Conservation (phyloP, 2,329 filamentous ascomycete species). For the Cadophora sp. region DNA sequence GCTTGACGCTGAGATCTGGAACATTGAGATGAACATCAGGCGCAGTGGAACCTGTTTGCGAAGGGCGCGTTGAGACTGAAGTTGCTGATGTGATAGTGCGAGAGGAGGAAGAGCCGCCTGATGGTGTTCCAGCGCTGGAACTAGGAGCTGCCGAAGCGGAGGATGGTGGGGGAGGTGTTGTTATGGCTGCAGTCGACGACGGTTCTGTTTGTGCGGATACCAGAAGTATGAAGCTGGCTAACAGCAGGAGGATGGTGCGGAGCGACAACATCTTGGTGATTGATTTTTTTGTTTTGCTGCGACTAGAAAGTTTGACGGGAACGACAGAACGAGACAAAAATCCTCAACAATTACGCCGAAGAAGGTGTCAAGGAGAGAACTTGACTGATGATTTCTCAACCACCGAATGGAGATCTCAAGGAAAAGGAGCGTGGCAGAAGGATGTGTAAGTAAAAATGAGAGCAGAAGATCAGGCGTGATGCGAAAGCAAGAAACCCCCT, state of each 20-base stretch:
- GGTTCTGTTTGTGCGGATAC: conserved; percentile 4
- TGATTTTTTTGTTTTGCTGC: too few species aligned
- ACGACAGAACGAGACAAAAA: neutral
- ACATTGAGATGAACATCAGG: conserved; percentile 65
- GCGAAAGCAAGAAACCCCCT: neutral
- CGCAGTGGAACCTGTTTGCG: conserved; percentile 42
- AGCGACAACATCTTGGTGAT: neutral
- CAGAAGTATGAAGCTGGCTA: neutral
- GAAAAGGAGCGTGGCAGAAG: neutral
- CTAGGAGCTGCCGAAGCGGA: neutral
- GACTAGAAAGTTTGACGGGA: too few species aligned
- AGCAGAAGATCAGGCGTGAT: neutral
- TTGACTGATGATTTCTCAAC: neutral
- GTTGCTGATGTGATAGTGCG: conserved; percentile 6
- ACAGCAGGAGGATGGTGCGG: neutral
- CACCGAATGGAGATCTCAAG: neutral
- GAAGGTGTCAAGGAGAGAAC: neutral
- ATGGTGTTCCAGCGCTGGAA: neutral
- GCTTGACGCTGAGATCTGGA: conserved; percentile 62
- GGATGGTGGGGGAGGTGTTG: neutral
- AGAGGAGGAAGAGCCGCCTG: neutral
- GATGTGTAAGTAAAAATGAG: neutral
- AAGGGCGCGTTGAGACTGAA: conserved; percentile 14
- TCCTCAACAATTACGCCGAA: neutral
- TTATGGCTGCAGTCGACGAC: conserved; percentile 1